Percentiles rank a stretch among this genome's conserved stretches.
Evolutionary conservation across 73 alveolate species (phyloP).

Genomic region (Durusdinium trenchii): DNA sequence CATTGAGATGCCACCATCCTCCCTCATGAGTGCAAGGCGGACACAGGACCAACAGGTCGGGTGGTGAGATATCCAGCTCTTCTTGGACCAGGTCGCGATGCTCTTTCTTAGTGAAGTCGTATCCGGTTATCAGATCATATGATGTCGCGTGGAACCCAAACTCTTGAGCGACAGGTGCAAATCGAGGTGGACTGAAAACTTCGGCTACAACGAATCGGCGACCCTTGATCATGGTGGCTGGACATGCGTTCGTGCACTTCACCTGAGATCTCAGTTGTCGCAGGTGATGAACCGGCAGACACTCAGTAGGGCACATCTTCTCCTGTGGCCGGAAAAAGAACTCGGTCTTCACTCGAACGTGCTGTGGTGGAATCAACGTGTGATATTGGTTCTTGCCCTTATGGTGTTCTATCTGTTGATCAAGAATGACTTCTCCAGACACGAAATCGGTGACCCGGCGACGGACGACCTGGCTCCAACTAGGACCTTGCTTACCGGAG

Average conservation of each 20-base stretch:
- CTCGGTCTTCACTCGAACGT: too few relatives aligned
- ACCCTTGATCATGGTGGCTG: not conserved
- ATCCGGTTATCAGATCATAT: too few relatives aligned
- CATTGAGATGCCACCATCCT: too few relatives aligned
- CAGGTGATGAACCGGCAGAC: not conserved
- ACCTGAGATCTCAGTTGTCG: not conserved
- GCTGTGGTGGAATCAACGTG: too few relatives aligned
- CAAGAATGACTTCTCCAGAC: not conserved
- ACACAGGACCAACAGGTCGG: too few relatives aligned
- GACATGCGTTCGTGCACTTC: not conserved
- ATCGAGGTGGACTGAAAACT: too few relatives aligned
- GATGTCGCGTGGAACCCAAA: too few relatives aligned
- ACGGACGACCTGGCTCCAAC: not conserved
- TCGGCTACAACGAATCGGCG: not conserved
- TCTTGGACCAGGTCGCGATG: too few relatives aligned
- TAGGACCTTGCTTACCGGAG: not conserved
- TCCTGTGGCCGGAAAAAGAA: not conserved
- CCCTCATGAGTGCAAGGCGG: too few relatives aligned
- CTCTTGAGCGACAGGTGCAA: too few relatives aligned
- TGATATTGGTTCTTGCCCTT: not conserved
- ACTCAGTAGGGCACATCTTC: not conserved
- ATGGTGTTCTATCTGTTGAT: not conserved
- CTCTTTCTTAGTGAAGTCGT: too few relatives aligned
- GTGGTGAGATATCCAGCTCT: too few relatives aligned
- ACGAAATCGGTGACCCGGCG: not conserved